phyloP scores from a whole-genome alignment of 2,329 filamentous ascomycete species.

The Penicillium corylophilum region DNA sequence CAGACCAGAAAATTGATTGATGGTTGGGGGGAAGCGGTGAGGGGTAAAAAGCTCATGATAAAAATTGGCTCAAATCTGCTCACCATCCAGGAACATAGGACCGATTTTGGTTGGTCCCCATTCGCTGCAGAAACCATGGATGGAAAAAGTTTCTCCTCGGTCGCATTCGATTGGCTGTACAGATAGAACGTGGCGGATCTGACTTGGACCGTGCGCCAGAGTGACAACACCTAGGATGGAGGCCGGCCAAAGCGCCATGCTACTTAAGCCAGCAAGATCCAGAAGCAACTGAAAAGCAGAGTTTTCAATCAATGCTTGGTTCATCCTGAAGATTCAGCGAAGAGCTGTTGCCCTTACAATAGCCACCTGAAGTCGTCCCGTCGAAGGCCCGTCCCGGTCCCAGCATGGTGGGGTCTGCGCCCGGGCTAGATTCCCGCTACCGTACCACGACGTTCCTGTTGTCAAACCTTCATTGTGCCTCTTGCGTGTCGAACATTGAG shows the following conservation, averaged over 20 bases:
- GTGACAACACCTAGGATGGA: neutral
- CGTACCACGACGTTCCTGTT: slow-evolving; percentile 1
- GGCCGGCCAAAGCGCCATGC: neutral
- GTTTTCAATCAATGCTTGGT: neutral
- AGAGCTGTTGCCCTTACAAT: neutral
- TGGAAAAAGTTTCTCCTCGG: neutral
- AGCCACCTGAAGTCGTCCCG: neutral
- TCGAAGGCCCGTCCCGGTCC: neutral
- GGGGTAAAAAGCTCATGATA: too few relatives aligned
- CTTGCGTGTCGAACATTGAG: slow-evolving; percentile 2
- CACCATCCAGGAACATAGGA: too few relatives aligned
- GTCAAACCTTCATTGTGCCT: slow-evolving; percentile 4
- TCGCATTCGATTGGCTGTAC: neutral
- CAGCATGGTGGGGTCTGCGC: neutral
- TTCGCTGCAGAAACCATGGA: neutral
- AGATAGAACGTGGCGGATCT: neutral
- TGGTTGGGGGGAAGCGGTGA: too few relatives aligned
- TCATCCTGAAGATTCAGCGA: neutral
- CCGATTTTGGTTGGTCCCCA: too few relatives aligned
- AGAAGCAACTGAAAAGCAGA: too few relatives aligned
- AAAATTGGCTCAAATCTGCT: too few relatives aligned
- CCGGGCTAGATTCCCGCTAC: neutral
- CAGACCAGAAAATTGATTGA: too few relatives aligned
- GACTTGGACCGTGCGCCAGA: neutral
- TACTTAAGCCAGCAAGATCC: neutral